Conservation (phyloP, 2,329 filamentous ascomycete genomes). For the Fusarium bactridioides region DNA sequence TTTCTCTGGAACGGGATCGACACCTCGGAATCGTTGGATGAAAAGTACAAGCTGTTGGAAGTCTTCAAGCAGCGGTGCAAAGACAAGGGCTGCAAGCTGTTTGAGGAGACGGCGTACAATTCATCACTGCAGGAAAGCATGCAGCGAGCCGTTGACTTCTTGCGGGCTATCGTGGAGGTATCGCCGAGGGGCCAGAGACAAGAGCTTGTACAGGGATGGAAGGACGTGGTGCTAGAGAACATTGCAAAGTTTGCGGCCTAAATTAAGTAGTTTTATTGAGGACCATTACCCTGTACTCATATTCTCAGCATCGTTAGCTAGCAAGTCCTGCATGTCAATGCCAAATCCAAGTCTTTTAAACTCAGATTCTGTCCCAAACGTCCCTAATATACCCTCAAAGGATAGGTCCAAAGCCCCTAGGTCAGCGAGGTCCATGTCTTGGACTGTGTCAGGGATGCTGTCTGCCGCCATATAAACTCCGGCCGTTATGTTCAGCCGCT, state of each 20-base stretch:
- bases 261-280: rapidly evolving
- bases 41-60: not conserved
- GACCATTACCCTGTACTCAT: rapidly evolving
- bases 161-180: not conserved
- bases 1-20: not conserved
- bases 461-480: rapidly evolving
- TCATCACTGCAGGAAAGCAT: rapidly evolving
- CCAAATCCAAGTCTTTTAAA: not conserved
- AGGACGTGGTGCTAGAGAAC: not conserved
- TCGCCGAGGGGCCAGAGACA: not conserved
- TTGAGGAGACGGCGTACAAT: rapidly evolving
- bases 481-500: not conserved
- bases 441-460: rapidly evolving
- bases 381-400: not conserved
- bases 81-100: rapidly evolving
- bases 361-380: not conserved
- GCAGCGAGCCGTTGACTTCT: not conserved
- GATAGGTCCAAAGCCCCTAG: rapidly evolving
- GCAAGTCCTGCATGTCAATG: not conserved
- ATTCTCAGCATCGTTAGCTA: rapidly evolving
- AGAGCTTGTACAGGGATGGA: not conserved
- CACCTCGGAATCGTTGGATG: rapidly evolving
- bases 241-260: rapidly evolving
- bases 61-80: not conserved
- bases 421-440: rapidly evolving